Evolutionary conservation across 805 yeast genomes (phyloP).

Genomic region (Trichomonascus vanleenenianus): DNA sequence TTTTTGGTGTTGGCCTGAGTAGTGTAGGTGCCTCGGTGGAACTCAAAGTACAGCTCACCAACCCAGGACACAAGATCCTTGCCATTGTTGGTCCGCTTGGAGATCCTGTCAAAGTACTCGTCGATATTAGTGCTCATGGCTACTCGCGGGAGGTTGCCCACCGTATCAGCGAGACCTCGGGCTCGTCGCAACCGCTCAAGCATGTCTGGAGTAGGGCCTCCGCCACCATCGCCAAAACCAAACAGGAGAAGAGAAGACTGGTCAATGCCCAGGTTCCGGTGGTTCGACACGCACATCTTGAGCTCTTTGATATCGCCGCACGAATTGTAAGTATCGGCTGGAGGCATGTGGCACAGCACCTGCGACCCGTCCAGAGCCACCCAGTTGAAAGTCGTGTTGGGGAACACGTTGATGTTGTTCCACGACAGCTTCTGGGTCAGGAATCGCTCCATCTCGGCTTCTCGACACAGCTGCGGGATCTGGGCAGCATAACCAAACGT

Average conservation of each 20-base stretch:
- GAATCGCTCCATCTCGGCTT: constrained; percentile 76
- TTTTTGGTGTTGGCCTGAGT: constrained; percentile 83
- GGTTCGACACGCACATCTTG: constrained; percentile 65
- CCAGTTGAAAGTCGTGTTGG: constrained; percentile 91
- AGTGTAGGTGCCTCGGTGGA: constrained; percentile 96
- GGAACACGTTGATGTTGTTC: constrained; percentile 92
- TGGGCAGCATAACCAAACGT: constrained; percentile 96
- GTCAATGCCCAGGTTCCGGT: constrained; percentile 73
- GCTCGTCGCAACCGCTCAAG: constrained; percentile 85
- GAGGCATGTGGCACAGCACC: constrained; percentile 95
- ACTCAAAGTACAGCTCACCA: constrained; percentile 91
- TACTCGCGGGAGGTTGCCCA: constrained; percentile 75
- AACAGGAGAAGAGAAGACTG: constrained; percentile 74
- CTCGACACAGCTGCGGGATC: constrained; percentile 83
- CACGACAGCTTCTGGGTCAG: constrained; percentile 91
- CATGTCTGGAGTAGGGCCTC: constrained; percentile 94
- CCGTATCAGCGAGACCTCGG: constrained; percentile 79
- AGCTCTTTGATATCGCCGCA: constrained; percentile 89
- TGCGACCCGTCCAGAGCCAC: constrained; percentile 91
- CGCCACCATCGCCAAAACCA: constrained; percentile 98
- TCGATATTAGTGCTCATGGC: constrained; percentile 70
- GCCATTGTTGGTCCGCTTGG: constrained; percentile 58
- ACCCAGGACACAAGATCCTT: constrained; percentile 72
- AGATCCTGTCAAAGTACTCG: constrained; percentile 63
- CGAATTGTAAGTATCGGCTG: constrained; percentile 95